Percentiles rank a stretch among this genome's conserved stretches.
These are phyloP conservation scores for Berberis thunbergii DNA, from an alignment of 164 flowering plant species.

Conservation along the genomic window DNA sequence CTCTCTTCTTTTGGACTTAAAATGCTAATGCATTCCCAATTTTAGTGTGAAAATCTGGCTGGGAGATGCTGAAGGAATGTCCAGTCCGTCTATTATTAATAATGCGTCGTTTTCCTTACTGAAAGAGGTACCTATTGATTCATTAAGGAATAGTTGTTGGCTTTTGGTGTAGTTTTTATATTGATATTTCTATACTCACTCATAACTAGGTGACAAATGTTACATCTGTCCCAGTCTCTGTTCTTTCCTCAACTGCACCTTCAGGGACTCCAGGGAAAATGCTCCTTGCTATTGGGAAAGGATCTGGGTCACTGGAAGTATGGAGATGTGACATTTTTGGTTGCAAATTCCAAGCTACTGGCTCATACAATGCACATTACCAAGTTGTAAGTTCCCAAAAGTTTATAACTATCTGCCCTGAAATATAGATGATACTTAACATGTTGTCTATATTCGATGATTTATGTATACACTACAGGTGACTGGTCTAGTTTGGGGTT, in stretches of 20 bases:
- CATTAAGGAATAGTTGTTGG: not conserved
- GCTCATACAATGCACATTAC: slow-evolving; percentile 54
- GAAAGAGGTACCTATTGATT: slow-evolving; percentile 54
- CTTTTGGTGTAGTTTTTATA: not conserved
- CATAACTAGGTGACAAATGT: slow-evolving; percentile 36
- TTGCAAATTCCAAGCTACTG: slow-evolving; percentile 29
- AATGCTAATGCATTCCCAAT: not conserved
- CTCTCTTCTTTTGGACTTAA: not conserved
- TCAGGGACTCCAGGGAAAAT: slow-evolving; percentile 24
- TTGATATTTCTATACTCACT: slow-evolving; percentile 7
- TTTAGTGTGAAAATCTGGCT: slow-evolving; percentile 82
- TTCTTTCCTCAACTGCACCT: slow-evolving; percentile 47
- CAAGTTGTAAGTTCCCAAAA: slow-evolving; percentile 51
- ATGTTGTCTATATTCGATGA: not conserved
- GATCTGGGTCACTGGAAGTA: slow-evolving; percentile 78
- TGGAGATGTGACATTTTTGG: slow-evolving; percentile 39
- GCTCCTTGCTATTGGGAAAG: slow-evolving; percentile 80
- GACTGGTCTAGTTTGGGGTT: slow-evolving; percentile 88
- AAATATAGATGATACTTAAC: slow-evolving; percentile 12
- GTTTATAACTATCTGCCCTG: slow-evolving; percentile 1
- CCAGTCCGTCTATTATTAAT: slow-evolving; percentile 33
- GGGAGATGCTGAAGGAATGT: slow-evolving; percentile 29
- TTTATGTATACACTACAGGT: slow-evolving; percentile 34
- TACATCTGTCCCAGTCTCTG: slow-evolving; percentile 47
- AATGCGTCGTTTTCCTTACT: slow-evolving; percentile 44